Evolutionary conservation across 176 grass and related monocot species (phyloP).

Genomic region (Lolium perenne): DNA sequence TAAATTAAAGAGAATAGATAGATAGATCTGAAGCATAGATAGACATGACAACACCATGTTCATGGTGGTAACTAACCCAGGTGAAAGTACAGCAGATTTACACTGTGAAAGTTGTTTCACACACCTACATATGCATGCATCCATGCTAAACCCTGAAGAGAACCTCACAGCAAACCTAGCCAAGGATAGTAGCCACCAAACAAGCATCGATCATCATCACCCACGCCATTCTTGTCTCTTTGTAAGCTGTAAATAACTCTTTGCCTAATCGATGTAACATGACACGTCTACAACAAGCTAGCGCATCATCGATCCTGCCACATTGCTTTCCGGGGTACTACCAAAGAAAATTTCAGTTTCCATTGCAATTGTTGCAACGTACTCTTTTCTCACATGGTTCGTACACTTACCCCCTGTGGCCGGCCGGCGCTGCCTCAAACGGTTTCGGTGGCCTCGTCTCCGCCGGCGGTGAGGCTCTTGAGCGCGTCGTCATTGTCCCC

Average conservation of each 20-base stretch:
- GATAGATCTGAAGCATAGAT: not conserved
- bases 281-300: slow-evolving; percentile 44
- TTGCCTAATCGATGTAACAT: slow-evolving; percentile 31
- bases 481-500: slow-evolving; percentile 15
- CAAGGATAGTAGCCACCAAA: not conserved
- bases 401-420: slow-evolving; percentile 9
- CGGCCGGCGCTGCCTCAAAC: slow-evolving; percentile 28
- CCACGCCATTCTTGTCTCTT: slow-evolving; percentile 12
- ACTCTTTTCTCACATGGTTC: slow-evolving; percentile 19
- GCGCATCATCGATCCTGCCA: slow-evolving; percentile 20
- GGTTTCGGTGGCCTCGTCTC: slow-evolving; percentile 6
- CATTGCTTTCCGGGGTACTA: slow-evolving; percentile 22
- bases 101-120: not conserved
- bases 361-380: slow-evolving; percentile 1
- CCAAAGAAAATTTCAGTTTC: slow-evolving; percentile 27
- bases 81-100: not conserved
- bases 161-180: not conserved
- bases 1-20: not conserved
- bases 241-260: slow-evolving; percentile 24
- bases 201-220: not conserved
- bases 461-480: slow-evolving; percentile 29
- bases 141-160: not conserved
- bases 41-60: not conserved
- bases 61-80: not conserved
- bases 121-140: not conserved